Conservation (phyloP, 1,139 yeast species). For the Ashbya aceris region DNA sequence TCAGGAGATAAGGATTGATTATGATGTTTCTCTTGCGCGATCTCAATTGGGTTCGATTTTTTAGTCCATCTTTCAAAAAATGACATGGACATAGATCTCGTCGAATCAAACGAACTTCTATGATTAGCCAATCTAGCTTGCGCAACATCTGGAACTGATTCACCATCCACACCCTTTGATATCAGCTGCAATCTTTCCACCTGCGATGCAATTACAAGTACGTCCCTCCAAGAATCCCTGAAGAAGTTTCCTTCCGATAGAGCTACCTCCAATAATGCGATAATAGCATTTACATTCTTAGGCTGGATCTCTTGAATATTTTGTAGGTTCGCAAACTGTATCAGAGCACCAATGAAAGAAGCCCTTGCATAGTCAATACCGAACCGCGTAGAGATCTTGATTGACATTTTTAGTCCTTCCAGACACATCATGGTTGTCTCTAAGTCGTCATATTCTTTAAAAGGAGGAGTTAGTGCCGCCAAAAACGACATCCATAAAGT, state of each 20-base stretch:
- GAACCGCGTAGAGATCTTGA: slow-evolving; percentile 76
- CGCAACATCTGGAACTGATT: slow-evolving; percentile 76
- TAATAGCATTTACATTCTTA: slow-evolving; percentile 76
- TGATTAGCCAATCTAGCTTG: slow-evolving; percentile 47
- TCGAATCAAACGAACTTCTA: slow-evolving; percentile 49
- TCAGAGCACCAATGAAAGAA: slow-evolving; percentile 82
- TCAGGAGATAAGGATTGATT: slow-evolving; percentile 43
- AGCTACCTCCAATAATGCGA: slow-evolving; percentile 67
- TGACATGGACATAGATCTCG: slow-evolving; percentile 32
- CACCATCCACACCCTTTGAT: slow-evolving; percentile 82
- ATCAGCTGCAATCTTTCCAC: slow-evolving; percentile 82
- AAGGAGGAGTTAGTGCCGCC: slow-evolving; percentile 90
- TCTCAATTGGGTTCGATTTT: slow-evolving; percentile 39
- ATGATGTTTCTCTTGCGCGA: slow-evolving; percentile 41
- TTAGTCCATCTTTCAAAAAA: slow-evolving; percentile 34
- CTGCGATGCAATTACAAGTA: slow-evolving; percentile 77
- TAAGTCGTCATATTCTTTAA: slow-evolving; percentile 77
- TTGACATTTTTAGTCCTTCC: slow-evolving; percentile 77
- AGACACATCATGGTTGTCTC: slow-evolving; percentile 65
- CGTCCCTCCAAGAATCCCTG: slow-evolving; percentile 72
- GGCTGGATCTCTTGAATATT: slow-evolving; percentile 69
- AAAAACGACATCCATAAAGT: slow-evolving; percentile 94
- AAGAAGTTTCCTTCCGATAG: slow-evolving; percentile 67
- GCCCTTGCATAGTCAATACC: slow-evolving; percentile 78
- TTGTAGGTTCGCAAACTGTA: slow-evolving; percentile 75